Base-by-base conservation (phyloP, 805 yeast genomes). In the Starmerella apis region DNA sequence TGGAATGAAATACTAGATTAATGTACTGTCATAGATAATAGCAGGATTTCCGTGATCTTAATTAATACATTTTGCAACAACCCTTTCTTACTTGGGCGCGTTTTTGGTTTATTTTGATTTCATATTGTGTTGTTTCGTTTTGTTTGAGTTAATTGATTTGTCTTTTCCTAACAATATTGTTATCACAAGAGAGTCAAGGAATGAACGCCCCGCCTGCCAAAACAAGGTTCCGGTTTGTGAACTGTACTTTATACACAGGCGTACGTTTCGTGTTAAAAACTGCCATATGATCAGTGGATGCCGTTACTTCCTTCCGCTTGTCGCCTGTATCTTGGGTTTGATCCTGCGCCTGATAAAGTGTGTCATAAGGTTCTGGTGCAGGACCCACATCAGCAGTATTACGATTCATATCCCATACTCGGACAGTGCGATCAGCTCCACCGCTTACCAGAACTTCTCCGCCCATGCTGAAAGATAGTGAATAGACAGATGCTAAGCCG, bases 391-490 rank as follows among this genome's bases (percentile, higher is more conserved):
- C 95, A 47, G 74, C 73, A 0, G 96, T 86, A 48, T 86, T 86
- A 59, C 80, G 78, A 64, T 84, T 86, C 47, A 86, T 79, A 66
- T 92, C 97, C 99, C 99, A 92, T 3, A 87, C 94, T 57, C 98
- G 75, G 2, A 92, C 94, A 1, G 94, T 80, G 63, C 81, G 79
- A 68, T 92, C 98, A 1, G 94, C 87, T 44, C 94, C 96, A 20
- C 94, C 86, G 66, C 94, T 83, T 4, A 92, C 88, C 41, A 92
- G 72, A 0, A 87, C 86, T 25, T 84, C 79, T 24, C 97, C 96
- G 61, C 88, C 97, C 59, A 77, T 76, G 33, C 90, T 82, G 65
- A 86, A 90, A 4, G 83, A 74, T 53, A 92, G 71, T 5, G 96
- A 85, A 65, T 88, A 83, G 35, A 92, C 81, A 2, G 94, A 79